phyloP scores from a whole-genome alignment of 257 asterid genomes.

The Datura wrightii region DNA sequence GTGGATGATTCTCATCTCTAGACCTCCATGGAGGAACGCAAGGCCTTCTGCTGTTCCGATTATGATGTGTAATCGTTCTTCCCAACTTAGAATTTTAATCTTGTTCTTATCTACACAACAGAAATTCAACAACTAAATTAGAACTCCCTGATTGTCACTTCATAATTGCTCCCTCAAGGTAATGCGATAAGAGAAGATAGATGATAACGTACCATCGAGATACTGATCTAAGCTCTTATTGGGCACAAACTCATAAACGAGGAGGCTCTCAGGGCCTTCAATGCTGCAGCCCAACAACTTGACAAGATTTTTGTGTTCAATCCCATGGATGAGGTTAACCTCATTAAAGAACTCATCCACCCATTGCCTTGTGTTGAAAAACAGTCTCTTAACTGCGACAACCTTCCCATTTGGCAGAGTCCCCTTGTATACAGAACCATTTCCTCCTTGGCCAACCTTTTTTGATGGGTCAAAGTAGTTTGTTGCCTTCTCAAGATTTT shows the following conservation, averaged over 20 bases:
- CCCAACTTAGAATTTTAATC: constrained; percentile 30
- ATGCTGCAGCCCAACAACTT: constrained; percentile 40
- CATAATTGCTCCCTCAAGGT: neutral
- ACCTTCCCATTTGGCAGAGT: constrained; percentile 30
- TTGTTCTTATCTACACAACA: constrained; percentile 17
- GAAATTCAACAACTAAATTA: neutral
- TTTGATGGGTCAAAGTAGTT: constrained; percentile 22
- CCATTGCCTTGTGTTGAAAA: constrained; percentile 34
- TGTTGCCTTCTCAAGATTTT: constrained; percentile 32
- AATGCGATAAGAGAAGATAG: neutral
- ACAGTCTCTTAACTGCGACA: constrained; percentile 37
- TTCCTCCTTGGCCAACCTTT: constrained; percentile 31
- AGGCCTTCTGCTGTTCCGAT: constrained; percentile 35
- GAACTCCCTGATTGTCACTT: neutral
- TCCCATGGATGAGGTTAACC: constrained; percentile 33
- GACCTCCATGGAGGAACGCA: constrained; percentile 36
- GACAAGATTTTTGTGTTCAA: constrained; percentile 39
- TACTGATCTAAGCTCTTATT: constrained; percentile 35
- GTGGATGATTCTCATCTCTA: constrained; percentile 29
- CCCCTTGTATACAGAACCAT: constrained; percentile 32
- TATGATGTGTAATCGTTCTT: constrained; percentile 30
- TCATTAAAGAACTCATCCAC: constrained; percentile 40
- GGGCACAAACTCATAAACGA: constrained; percentile 37
- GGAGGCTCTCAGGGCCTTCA: constrained; percentile 39
- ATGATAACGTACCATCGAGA: constrained; percentile 2